phyloP scores from a whole-genome alignment of 805 yeast species.

The Wickerhamomyces sydowiorum region DNA sequence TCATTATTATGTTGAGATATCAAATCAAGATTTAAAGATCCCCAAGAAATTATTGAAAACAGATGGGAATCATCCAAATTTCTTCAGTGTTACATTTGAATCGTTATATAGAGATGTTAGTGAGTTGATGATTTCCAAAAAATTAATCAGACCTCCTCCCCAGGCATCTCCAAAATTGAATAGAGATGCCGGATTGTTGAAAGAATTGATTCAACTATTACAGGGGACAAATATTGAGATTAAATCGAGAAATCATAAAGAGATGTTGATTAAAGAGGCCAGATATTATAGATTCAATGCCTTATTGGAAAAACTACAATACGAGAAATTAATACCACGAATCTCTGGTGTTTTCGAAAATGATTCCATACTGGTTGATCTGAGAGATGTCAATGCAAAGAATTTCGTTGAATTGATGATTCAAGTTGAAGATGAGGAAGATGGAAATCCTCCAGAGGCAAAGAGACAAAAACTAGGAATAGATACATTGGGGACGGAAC shows the following conservation, averaged over 20 bases:
- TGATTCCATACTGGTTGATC: neutral
- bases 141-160: constrained; percentile 74
- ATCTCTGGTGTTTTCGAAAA: too few relatives aligned
- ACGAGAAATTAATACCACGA: constrained; percentile 44
- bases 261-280: constrained; percentile 59
- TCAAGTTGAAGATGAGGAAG: neutral
- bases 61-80: constrained; percentile 75
- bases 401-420: constrained; percentile 1
- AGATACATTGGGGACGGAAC: constrained; percentile 4
- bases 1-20: constrained; percentile 47
- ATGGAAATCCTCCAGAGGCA: neutral
- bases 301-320: constrained; percentile 65
- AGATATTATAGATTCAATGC: constrained; percentile 70
- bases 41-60: constrained; percentile 46
- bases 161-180: constrained; percentile 48
- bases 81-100: constrained; percentile 57
- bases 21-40: constrained; percentile 53
- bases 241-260: constrained; percentile 48
- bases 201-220: constrained; percentile 41
- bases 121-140: constrained; percentile 28
- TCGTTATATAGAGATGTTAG: constrained; percentile 47
- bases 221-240: constrained; percentile 49
- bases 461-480: constrained; percentile 4
- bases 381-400: neutral
- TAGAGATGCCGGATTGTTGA: constrained; percentile 12